Evolutionary conservation across 805 yeast genomes (phyloP).

Genomic region (Saccharomycopsis guyanensis): DNA sequence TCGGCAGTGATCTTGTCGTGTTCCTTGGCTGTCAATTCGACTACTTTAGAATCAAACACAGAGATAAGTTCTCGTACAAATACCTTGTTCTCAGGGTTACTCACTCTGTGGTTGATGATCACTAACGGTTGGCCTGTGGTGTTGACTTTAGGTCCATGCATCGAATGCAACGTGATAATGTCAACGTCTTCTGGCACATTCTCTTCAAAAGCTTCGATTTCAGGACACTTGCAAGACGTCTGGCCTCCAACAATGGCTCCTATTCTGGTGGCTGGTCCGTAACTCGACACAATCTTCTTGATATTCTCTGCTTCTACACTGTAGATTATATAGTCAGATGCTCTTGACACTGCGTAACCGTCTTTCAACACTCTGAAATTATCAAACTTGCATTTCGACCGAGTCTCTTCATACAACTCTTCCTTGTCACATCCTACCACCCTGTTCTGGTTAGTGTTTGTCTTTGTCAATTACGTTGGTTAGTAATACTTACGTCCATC

Average conservation of each 20-base stretch:
- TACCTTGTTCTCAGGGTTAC: conserved; percentile 39
- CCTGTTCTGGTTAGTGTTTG: conserved; percentile 19
- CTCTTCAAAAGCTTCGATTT: conserved; percentile 75
- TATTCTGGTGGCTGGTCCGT: conserved; percentile 82
- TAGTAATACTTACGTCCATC: conserved; percentile 48
- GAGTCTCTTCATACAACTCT: conserved; percentile 44
- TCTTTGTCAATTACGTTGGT: neutral
- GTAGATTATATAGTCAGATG: conserved; percentile 77
- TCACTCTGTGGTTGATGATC: conserved; percentile 66
- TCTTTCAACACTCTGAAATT: conserved; percentile 54
- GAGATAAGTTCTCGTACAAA: conserved; percentile 59
- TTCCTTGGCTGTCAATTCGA: conserved; percentile 71
- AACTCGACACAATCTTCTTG: conserved; percentile 56
- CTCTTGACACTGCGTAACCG: conserved; percentile 79
- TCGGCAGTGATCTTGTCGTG: conserved; percentile 96
- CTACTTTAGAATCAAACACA: conserved; percentile 72
- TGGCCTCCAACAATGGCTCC: conserved; percentile 98
- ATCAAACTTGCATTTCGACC: conserved; percentile 33
- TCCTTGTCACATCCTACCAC: conserved; percentile 86
- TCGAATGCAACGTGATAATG: conserved; percentile 80
- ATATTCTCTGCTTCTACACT: conserved; percentile 91
- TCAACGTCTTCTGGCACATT: conserved; percentile 71
- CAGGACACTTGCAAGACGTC: conserved; percentile 90
- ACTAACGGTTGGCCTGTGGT: conserved; percentile 92
- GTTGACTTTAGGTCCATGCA: conserved; percentile 90